phyloP scores from a whole-genome alignment of 2,329 filamentous ascomycete genomes.

The Ceratocystis alfenasii region DNA sequence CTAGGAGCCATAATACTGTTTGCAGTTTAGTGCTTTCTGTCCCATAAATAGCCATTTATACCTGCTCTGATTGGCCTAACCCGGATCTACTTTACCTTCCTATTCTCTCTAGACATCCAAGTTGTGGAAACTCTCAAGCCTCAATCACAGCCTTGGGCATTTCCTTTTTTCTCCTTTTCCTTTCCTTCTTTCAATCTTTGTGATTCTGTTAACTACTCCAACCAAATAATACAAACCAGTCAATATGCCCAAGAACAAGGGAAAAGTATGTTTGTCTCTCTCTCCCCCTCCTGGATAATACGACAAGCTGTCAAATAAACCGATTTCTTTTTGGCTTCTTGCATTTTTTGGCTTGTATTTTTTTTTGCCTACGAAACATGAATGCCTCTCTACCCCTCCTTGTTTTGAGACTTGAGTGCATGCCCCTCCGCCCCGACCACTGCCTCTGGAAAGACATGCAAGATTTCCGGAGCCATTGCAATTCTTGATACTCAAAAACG shows the following conservation, averaged over 20 bases:
- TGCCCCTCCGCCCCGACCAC: constrained; percentile 1
- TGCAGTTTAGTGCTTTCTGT: not conserved
- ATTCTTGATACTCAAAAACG: not conserved
- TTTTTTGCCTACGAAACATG: not conserved
- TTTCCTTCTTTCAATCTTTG: not conserved
- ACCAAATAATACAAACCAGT: constrained; percentile 13
- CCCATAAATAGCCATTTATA: not conserved
- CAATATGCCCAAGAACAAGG: constrained; percentile 97
- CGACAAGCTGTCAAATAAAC: not conserved
- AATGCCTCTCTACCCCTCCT: constrained; percentile 12
- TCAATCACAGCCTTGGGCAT: not conserved
- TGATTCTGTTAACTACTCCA: not conserved
- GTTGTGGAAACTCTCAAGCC: constrained; percentile 14
- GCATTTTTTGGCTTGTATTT: constrained; percentile 10
- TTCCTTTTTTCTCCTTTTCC: not conserved
- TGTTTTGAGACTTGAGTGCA: not conserved
- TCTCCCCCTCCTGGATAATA: not conserved
- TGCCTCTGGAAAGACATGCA: not conserved
- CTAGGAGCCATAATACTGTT: not conserved
- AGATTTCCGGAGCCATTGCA: not conserved
- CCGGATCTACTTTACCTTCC: not conserved
- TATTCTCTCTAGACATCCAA: not conserved
- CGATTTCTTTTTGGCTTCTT: not conserved
- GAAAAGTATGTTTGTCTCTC: constrained; percentile 58
- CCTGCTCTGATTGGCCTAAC: constrained; percentile 3